Percentiles rank a stretch among this genome's conserved stretches.
These are phyloP conservation scores for Botrytis paeoniae DNA, from an alignment of 2,329 filamentous ascomycete species.

Conservation along the genomic window DNA sequence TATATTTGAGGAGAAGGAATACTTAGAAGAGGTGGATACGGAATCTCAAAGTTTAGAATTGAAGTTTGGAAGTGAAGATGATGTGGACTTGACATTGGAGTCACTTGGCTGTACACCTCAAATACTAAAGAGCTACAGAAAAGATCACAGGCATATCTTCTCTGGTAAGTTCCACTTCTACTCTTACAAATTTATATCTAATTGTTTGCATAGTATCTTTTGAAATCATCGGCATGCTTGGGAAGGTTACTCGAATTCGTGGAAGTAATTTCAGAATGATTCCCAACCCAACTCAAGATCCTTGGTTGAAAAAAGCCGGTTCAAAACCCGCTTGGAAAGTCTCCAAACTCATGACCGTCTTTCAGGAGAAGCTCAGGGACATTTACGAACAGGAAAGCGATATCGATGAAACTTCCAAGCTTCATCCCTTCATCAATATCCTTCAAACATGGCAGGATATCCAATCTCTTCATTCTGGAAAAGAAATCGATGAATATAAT, in stretches of 20 bases:
- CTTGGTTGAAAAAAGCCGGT: constrained; percentile 46
- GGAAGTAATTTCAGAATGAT: constrained; percentile 52
- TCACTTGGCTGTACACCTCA: constrained; percentile 54
- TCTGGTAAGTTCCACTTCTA: constrained; percentile 25
- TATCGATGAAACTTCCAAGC: no score
- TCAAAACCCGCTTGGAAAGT: constrained; percentile 35
- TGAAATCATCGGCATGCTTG: constrained; percentile 58
- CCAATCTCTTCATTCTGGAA: background rate
- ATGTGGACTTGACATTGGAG: constrained; percentile 52
- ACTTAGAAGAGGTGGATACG: constrained; percentile 37
- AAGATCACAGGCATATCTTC: constrained; percentile 37
- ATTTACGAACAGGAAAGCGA: constrained; percentile 22
- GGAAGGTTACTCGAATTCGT: constrained; percentile 48
- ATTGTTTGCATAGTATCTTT: constrained; percentile 47
- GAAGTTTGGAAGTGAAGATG: constrained; percentile 48
- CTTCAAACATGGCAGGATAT: constrained; percentile 27
- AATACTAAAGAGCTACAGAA: constrained; percentile 45
- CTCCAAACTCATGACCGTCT: constrained; percentile 33
- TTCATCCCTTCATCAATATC: constrained; percentile 22
- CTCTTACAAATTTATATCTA: constrained; percentile 29
- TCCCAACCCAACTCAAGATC: constrained; percentile 54
- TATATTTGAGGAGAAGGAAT: constrained; percentile 48
- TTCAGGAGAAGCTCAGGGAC: constrained; percentile 30
- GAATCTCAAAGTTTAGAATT: constrained; percentile 40
- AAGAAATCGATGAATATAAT: constrained; percentile 21